Percentiles rank a stretch among this genome's conserved stretches.
Evolutionary conservation across 306 rosid genomes (phyloP).

Genomic region (Citrullus amarus): DNA sequence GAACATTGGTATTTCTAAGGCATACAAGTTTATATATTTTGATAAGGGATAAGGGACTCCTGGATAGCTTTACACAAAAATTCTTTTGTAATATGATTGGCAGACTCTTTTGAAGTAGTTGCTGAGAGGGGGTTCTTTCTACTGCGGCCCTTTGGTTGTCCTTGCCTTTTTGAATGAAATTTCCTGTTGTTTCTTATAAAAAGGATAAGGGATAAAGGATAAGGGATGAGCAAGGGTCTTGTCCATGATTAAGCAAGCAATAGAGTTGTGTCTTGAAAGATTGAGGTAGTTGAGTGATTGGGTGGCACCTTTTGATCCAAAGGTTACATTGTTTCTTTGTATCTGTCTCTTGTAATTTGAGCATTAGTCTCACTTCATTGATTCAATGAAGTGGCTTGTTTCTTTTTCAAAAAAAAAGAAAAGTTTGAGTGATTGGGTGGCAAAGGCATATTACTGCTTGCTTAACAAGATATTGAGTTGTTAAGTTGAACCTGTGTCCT

Average conservation of each 20-base stretch:
- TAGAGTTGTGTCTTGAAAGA: not conserved
- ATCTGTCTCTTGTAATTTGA: too few species aligned
- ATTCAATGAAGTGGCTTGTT: too few species aligned
- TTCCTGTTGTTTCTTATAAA: too few species aligned
- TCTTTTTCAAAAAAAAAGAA: too few species aligned
- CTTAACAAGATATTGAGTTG: not conserved
- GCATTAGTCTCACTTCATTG: too few species aligned
- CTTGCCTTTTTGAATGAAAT: too few species aligned
- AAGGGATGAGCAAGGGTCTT: not conserved
- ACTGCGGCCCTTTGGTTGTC: too few species aligned
- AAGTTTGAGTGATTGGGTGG: not conserved
- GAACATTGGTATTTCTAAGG: not conserved
- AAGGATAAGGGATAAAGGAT: not conserved
- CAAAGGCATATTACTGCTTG: not conserved
- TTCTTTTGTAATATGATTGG: too few species aligned
- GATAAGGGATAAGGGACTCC: not conserved
- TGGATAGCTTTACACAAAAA: too few species aligned
- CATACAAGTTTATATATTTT: not conserved
- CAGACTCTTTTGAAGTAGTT: too few species aligned
- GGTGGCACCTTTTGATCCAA: not conserved
- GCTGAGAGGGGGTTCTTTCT: too few species aligned
- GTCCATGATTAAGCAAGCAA: not conserved
- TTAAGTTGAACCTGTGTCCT: not conserved
- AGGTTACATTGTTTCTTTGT: too few species aligned
- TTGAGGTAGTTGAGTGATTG: not conserved